These are phyloP conservation scores for Eremochloa ophiuroides DNA, from an alignment of 176 grass and related monocot genomes.

Conservation along the genomic window DNA sequence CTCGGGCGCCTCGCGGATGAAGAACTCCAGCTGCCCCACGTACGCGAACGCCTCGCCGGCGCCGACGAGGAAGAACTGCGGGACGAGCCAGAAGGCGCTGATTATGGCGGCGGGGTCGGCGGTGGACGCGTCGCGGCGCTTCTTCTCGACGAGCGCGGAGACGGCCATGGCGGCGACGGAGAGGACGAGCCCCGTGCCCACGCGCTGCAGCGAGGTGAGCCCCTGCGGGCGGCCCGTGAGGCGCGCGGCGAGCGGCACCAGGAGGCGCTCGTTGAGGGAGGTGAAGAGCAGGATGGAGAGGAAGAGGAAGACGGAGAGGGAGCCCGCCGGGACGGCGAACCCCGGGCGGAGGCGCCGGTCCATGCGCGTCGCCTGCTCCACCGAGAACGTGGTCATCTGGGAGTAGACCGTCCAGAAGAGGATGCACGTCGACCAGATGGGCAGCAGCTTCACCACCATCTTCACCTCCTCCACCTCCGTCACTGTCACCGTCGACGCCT, in stretches of 20 bases:
- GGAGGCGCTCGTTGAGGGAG: conserved; percentile 62
- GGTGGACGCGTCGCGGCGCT: conserved; percentile 35
- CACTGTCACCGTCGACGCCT: conserved; percentile 51
- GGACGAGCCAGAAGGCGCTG: conserved; percentile 68
- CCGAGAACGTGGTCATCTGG: conserved; percentile 67
- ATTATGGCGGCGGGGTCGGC: background rate
- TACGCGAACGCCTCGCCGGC: conserved; percentile 73
- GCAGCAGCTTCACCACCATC: conserved; percentile 61
- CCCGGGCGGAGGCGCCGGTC: conserved; percentile 28
- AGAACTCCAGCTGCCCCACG: conserved; percentile 81
- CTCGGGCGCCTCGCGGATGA: conserved; percentile 66
- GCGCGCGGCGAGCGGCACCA: conserved; percentile 52
- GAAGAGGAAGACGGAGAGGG: conserved; percentile 74
- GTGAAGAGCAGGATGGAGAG: conserved; percentile 74
- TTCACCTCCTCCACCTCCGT: conserved; percentile 81
- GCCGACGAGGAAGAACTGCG: conserved; percentile 69
- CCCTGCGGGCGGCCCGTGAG: conserved; percentile 53
- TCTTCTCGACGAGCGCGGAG: conserved; percentile 51
- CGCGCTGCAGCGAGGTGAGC: conserved; percentile 62
- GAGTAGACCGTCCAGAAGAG: conserved; percentile 67
- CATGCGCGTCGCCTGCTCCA: conserved; percentile 70
- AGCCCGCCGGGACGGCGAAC: conserved; percentile 59
- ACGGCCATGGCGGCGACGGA: conserved; percentile 48
- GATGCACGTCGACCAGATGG: conserved; percentile 70
- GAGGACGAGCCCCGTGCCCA: conserved; percentile 44